Evolutionary conservation across 1,139 yeast species (phyloP), one percentile per base, ranked within the genome.

Genomic region (Magnusiomyces paraingens): DNA sequence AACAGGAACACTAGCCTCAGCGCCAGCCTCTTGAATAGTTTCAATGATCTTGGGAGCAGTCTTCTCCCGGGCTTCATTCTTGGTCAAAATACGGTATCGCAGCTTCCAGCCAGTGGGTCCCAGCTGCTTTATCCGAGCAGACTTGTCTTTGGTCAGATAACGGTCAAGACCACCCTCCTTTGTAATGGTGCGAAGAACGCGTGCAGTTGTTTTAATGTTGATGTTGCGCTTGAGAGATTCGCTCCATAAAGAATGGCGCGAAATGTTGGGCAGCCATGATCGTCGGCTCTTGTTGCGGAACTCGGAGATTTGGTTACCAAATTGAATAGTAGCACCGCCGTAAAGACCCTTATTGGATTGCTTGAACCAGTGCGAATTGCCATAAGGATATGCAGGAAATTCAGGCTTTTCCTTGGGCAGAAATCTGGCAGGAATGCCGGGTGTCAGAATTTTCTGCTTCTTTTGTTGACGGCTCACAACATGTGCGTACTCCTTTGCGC

Each of bases 121-220:
- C 65, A 93, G 74, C 66, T 94, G 95, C 74, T 93, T 93, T 60
- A 88, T 76, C 71, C 99, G 79, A 2, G 95, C 95, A 11, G 95
- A 77, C 62, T 86, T 88, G 58, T 89, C 95, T 72, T 93, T 93
- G 55, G 83, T 79, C 58, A 93, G 71, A 67, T 93, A 93, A 62
- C 83, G 82, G 67, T 93, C 99, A 58, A 93, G 76, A 14, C 99
- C 99, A 59, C 98, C 98, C 70, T 91, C 98, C 63, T 83, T 87
- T 55, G 87, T 84, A 59, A 93, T 84, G 1, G 97, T 90, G 64
- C 84, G 81, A 65, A 93, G 75, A 2, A 90, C 97, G 58, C 84
- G 80, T 17, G 97, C 80, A n/a, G 91, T 83, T 36, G 89, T 82
- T 58, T 78, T 81, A 53, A 88, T 71, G 52, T 75, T 75, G 49